Conservation (phyloP, 163 green algal genomes). For the Botryococcus braunii region DNA sequence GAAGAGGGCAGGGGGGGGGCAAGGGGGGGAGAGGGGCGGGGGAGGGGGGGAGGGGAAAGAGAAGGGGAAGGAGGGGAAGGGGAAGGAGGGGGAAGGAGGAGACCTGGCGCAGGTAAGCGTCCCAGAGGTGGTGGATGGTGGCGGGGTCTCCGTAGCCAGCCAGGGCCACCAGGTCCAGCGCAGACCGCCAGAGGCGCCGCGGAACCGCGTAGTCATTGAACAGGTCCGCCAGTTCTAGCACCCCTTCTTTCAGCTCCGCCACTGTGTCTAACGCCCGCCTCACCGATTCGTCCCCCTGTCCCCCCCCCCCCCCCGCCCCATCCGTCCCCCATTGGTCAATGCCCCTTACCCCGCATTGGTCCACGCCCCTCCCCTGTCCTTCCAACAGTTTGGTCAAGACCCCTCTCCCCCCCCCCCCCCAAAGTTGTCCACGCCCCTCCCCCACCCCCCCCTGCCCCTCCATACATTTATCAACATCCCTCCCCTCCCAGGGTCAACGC, state of each 20-base stretch:
- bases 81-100: background rate
- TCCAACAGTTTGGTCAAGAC: no score
- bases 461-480: no score
- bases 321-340: no score
- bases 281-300: background rate
- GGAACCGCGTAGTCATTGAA: conserved; percentile 77
- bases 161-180: conserved; percentile 68
- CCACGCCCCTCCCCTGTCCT: no score
- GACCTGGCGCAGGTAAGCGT: conserved; percentile 45
- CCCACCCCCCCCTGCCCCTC: no score
- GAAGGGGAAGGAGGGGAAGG: background rate
- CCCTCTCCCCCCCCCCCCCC: no score
- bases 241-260: conserved; percentile 20
- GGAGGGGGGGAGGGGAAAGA: no score
- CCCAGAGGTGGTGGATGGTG: conserved; percentile 72
- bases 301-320: background rate
- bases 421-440: no score
- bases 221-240: conserved; percentile 49
- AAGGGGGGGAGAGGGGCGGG: no score
- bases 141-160: conserved; percentile 38
- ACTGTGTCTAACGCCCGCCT: background rate
- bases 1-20: no score
- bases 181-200: conserved; percentile 59
- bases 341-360: no score
- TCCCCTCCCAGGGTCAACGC: no score